Percentiles rank a stretch among this genome's conserved stretches.
These are phyloP conservation scores for Erodium texanum DNA, from an alignment of 441 rosid species.

Conservation along the genomic window DNA sequence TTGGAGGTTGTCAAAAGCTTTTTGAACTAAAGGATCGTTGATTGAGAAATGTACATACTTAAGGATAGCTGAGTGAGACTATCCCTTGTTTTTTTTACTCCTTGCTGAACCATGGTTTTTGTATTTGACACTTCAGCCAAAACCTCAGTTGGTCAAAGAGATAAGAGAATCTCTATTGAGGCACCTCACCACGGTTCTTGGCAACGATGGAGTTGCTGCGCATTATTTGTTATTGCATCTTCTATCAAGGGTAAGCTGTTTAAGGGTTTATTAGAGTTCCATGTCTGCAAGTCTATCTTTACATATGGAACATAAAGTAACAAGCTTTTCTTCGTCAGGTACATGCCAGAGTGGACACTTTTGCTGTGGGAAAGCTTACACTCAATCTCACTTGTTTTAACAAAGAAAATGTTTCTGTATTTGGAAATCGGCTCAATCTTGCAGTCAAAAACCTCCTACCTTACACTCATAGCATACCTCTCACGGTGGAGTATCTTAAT, in stretches of 20 bases:
- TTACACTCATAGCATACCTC: conserved; percentile 47
- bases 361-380: conserved; percentile 91
- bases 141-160: conserved; percentile 44
- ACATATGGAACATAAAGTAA: not conserved
- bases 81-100: conserved; percentile 12
- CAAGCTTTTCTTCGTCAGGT: conserved; percentile 36
- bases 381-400: conserved; percentile 57
- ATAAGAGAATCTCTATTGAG: conserved; percentile 51
- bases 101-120: not conserved
- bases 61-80: no score
- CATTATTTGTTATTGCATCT: conserved; percentile 69
- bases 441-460: conserved; percentile 62
- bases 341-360: conserved; percentile 56
- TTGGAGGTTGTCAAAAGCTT: no score
- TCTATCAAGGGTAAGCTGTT: conserved; percentile 49
- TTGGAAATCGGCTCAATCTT: conserved; percentile 38
- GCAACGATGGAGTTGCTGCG: conserved; percentile 72
- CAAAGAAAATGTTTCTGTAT: conserved; percentile 57
- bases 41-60: no score
- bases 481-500: conserved; percentile 65
- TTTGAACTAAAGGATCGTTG: no score
- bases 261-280: not conserved
- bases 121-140: conserved; percentile 36
- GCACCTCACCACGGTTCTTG: conserved; percentile 61
- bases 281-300: no score